phyloP scores from a whole-genome alignment of 2,329 filamentous ascomycete species.

The Stachybotrys chlorohalonatus region DNA sequence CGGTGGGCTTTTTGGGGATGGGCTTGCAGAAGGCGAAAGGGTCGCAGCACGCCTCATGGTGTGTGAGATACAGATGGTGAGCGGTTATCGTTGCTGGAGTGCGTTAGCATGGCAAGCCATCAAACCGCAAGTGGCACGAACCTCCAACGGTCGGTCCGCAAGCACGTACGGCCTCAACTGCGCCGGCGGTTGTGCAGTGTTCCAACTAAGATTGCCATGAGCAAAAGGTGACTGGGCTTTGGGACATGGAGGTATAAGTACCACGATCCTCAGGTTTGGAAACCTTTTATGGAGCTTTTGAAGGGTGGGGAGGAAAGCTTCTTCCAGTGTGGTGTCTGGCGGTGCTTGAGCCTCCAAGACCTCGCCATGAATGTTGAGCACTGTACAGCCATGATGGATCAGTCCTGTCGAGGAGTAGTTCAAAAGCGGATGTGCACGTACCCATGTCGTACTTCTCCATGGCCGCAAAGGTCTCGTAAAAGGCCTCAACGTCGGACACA shows the following conservation, averaged over 20 bases:
- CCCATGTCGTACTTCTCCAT: slow-evolving; percentile 73
- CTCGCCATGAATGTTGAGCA: slow-evolving; percentile 94
- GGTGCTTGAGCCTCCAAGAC: slow-evolving; percentile 44
- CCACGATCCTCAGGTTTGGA: slow-evolving; percentile 58
- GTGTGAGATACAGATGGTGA: slow-evolving; percentile 74
- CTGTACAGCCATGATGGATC: slow-evolving; percentile 10
- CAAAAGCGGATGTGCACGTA: not conserved
- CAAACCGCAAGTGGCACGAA: slow-evolving; percentile 10
- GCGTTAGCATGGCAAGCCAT: not conserved
- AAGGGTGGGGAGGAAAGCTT: slow-evolving; percentile 71
- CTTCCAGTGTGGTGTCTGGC: slow-evolving; percentile 34
- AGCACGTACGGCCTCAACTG: slow-evolving; percentile 64
- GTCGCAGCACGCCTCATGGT: slow-evolving; percentile 60
- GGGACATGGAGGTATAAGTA: slow-evolving; percentile 4
- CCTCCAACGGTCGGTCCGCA: slow-evolving; percentile 69
- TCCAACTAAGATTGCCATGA: slow-evolving; percentile 40
- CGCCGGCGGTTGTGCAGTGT: slow-evolving; percentile 81
- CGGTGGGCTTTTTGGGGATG: slow-evolving; percentile 64
- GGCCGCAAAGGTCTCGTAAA: slow-evolving; percentile 73
- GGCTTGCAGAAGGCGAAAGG: slow-evolving; percentile 60
- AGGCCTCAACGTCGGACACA: slow-evolving; percentile 59
- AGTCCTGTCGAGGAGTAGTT: slow-evolving; percentile 1
- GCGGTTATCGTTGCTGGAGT: slow-evolving; percentile 67
- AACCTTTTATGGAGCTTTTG: slow-evolving; percentile 64
- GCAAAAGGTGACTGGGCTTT: not conserved